Evolutionary conservation across 768 basidiomycete genomes (phyloP).

Genomic region (Chalciporus sphaerocephalus): DNA sequence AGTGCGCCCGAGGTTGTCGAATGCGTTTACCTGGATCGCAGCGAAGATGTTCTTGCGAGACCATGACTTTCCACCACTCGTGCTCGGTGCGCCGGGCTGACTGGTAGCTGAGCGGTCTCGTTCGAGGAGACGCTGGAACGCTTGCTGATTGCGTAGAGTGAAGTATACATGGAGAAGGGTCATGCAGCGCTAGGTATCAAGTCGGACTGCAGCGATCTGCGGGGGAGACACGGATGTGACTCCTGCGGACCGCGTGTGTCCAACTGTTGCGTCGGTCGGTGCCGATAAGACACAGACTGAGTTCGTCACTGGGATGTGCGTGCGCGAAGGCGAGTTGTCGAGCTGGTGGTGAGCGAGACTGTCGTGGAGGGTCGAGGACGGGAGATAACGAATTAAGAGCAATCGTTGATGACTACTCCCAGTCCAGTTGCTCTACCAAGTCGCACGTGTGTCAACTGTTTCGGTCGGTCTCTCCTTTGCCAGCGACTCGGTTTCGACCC

Average conservation of each 20-base stretch:
- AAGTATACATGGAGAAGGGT: constrained; percentile 79
- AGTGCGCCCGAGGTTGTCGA: constrained; percentile 69
- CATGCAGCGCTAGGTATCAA: constrained; percentile 44
- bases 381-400: background rate
- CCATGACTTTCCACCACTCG: constrained; percentile 57
- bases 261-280: constrained; percentile 17
- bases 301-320: background rate
- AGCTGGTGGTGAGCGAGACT: too few relatives aligned
- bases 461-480: background rate
- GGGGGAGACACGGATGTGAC: constrained; percentile 22
- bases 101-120: constrained; percentile 36
- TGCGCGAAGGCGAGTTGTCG: background rate
- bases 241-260: constrained; percentile 23
- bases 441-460: constrained; percentile 17
- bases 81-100: constrained; percentile 28
- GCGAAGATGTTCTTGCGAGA: constrained; percentile 40
- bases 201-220: constrained; percentile 17
- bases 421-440: background rate
- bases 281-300: constrained; percentile 13
- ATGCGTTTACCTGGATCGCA: constrained; percentile 60
- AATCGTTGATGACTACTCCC: too few relatives aligned
- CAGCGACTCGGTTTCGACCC: background rate
- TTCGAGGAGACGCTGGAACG: constrained; percentile 73
- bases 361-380: background rate
- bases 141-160: constrained; percentile 64